Percentiles rank a stretch among this genome's conserved stretches.
These are phyloP conservation scores for Verticillium longisporum DNA, from an alignment of 2,329 filamentous ascomycete genomes.

Conservation along the genomic window DNA sequence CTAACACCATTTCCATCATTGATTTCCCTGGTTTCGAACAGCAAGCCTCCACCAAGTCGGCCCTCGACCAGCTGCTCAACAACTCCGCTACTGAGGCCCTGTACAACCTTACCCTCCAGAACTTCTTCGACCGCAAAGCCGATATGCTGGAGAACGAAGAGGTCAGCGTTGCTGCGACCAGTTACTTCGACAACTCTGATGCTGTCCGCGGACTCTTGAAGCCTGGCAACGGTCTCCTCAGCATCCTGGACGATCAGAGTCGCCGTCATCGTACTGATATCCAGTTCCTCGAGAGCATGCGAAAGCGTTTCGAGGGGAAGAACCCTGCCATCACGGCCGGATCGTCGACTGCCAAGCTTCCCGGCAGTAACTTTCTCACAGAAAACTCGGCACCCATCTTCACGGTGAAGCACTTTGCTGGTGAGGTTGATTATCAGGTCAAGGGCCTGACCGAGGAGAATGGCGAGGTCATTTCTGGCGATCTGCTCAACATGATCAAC, in stretches of 20 bases:
- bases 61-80: slow-evolving; percentile 86
- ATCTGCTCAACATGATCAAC: slow-evolving; percentile 90
- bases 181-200: slow-evolving; percentile 97
- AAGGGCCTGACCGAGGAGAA: slow-evolving; percentile 90
- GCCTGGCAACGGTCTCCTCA: slow-evolving; percentile 83
- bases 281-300: slow-evolving; percentile 83
- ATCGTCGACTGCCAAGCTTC: slow-evolving; percentile 66
- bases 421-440: slow-evolving; percentile 90
- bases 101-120: slow-evolving; percentile 89
- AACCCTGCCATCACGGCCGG: slow-evolving; percentile 83
- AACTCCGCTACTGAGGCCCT: slow-evolving; percentile 89
- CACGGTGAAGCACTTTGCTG: slow-evolving; percentile 90
- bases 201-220: slow-evolving; percentile 89
- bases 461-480: slow-evolving; percentile 89
- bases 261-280: slow-evolving; percentile 80
- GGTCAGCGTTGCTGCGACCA: slow-evolving; percentile 80
- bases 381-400: slow-evolving; percentile 76
- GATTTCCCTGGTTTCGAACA: slow-evolving; percentile 96
- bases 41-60: slow-evolving; percentile 72
- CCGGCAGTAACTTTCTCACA: slow-evolving; percentile 84
- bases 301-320: slow-evolving; percentile 90
- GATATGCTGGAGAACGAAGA: slow-evolving; percentile 93
- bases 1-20: slow-evolving; percentile 89
- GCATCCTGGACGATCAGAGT: slow-evolving; percentile 94
- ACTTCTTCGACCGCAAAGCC: slow-evolving; percentile 91